phyloP scores from a whole-genome alignment of 257 asterid genomes.

The Echium plantagineum region DNA sequence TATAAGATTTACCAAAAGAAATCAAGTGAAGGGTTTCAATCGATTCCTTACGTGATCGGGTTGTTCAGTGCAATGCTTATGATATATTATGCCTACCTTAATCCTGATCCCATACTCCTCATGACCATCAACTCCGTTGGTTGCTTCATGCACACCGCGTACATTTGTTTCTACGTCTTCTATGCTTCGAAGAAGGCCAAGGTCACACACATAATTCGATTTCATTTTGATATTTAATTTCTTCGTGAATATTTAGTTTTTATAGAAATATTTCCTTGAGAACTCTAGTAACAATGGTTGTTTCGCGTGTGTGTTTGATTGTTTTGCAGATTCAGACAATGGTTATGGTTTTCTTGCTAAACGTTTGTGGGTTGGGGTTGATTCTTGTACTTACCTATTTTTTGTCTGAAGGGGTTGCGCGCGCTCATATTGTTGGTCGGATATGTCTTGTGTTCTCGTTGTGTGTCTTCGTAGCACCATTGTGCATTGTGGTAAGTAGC shows the following conservation, averaged over 20 bases:
- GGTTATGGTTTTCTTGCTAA: slow-evolving; percentile 19
- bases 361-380: slow-evolving; percentile 32
- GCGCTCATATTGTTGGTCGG: slow-evolving; percentile 43
- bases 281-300: too few species aligned
- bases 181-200: slow-evolving; percentile 46
- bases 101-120: slow-evolving; percentile 49
- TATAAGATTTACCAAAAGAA: slow-evolving; percentile 49
- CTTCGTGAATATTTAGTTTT: too few species aligned
- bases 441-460: slow-evolving; percentile 30
- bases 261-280: too few species aligned
- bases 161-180: slow-evolving; percentile 36
- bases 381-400: slow-evolving; percentile 25
- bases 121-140: slow-evolving; percentile 70
- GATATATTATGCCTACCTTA: slow-evolving; percentile 70
- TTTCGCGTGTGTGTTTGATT: too few species aligned
- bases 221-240: too few species aligned
- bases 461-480: slow-evolving; percentile 46
- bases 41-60: slow-evolving; percentile 51
- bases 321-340: slow-evolving; percentile 37
- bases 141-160: slow-evolving; percentile 34
- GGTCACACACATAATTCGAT: slow-evolving; percentile 15
- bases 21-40: slow-evolving; percentile 65
- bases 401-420: slow-evolving; percentile 20
- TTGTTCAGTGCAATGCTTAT: slow-evolving; percentile 67
- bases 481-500: slow-evolving; percentile 53